phyloP scores from a whole-genome alignment of 176 grass and related monocot species.

The Triticum aestivum region IWGSC_CS_RefSeq_v2.1 NC_057795.1:692636265-692636764 shows the following conservation, averaged over 20 bases:
- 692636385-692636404: too few relatives aligned
- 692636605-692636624: background rate
- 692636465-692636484: background rate
- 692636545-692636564: background rate
- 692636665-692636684: background rate
- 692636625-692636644: constrained; percentile 27
- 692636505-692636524: constrained; percentile 17
- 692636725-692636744: background rate
- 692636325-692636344: too few relatives aligned
- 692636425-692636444: background rate
- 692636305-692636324: too few relatives aligned
- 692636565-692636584: constrained; percentile 33
- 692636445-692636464: background rate
- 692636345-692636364: too few relatives aligned
- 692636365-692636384: too few relatives aligned
- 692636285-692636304: too few relatives aligned
- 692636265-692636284: too few relatives aligned
- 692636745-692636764: background rate
- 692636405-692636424: background rate
- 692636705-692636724: constrained; percentile 19
- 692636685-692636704: constrained; percentile 54
- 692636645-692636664: constrained; percentile 33
- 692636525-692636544: constrained; percentile 25
- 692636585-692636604: constrained; percentile 27
- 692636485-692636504: constrained; percentile 18